Evolutionary conservation across 176 grass and related monocot species (phyloP).

Genomic region (Lolium perenne): DNA sequence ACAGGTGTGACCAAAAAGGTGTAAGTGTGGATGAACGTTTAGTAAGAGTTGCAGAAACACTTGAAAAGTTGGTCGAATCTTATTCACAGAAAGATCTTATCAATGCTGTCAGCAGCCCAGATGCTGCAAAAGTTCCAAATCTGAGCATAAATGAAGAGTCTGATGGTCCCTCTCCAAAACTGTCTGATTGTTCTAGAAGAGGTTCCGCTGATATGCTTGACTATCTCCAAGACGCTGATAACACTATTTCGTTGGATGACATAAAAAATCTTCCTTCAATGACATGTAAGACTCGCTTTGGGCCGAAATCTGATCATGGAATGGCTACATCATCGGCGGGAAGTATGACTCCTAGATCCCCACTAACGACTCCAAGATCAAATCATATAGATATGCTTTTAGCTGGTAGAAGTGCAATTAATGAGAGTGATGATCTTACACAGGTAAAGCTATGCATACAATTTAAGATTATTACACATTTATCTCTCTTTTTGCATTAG

Average conservation of each 20-base stretch:
- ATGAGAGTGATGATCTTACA: conserved; percentile 80
- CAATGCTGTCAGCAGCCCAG: conserved; percentile 61
- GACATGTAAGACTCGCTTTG: conserved; percentile 97
- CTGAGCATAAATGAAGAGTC: conserved; percentile 90
- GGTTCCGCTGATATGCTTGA: conserved; percentile 93
- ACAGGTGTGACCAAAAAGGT: conserved; percentile 96
- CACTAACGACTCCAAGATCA: conserved; percentile 84
- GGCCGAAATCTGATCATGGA: conserved; percentile 92
- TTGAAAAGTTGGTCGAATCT: conserved; percentile 89
- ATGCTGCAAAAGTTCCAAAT: conserved; percentile 77
- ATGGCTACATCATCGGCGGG: conserved; percentile 95
- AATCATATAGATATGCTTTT: conserved; percentile 95
- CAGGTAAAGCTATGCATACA: conserved; percentile 62
- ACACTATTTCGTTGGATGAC: conserved; percentile 85
- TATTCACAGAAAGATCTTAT: conserved; percentile 76
- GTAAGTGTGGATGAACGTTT: conserved; percentile 92
- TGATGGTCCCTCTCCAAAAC: conserved; percentile 86
- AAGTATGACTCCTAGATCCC: conserved; percentile 96
- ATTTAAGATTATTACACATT: background rate
- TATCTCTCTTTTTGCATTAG: background rate
- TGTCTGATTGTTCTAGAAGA: conserved; percentile 83
- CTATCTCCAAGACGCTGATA: conserved; percentile 82
- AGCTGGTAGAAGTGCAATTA: conserved; percentile 68
- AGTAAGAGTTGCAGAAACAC: conserved; percentile 79
- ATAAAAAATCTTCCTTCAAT: conserved; percentile 84